These are phyloP conservation scores for Pythium aristosporum DNA, from an alignment of 352 stramenopile genomes.

Conservation along the genomic window DNA sequence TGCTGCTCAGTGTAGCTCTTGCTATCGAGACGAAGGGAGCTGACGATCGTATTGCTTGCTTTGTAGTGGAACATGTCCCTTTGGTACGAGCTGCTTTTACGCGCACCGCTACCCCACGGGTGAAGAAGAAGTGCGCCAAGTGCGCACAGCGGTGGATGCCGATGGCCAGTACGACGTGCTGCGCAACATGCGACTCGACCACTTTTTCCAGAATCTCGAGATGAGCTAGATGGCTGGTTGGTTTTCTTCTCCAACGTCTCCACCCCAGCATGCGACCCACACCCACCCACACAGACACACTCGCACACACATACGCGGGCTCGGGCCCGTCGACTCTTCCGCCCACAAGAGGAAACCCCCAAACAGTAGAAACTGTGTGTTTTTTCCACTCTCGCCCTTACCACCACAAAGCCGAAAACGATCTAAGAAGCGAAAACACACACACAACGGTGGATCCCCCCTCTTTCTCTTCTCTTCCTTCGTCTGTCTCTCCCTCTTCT, in stretches of 20 bases:
- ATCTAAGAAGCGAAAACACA: constrained; percentile 13
- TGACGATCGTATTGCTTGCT: constrained; percentile 4
- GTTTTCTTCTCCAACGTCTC: background rate
- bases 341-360: too few relatives aligned
- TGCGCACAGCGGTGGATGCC: constrained; percentile 68
- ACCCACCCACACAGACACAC: too few relatives aligned
- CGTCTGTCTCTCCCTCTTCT: constrained; percentile 5
- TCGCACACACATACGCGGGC: too few relatives aligned
- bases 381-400: too few relatives aligned
- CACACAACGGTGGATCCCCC: background rate
- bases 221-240: constrained; percentile 9
- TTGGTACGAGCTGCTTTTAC: constrained; percentile 88
- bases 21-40: background rate
- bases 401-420: background rate
- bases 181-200: constrained; percentile 65
- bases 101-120: constrained; percentile 72
- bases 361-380: background rate
- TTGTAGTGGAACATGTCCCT: constrained; percentile 73
- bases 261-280: background rate
- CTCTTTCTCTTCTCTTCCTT: constrained; percentile 12
- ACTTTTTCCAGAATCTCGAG: constrained; percentile 56
- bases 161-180: constrained; percentile 79
- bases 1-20: background rate
- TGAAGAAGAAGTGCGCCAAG: constrained; percentile 50
- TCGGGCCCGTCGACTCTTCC: too few relatives aligned